Base-by-base conservation (phyloP, 331 rosid species). In the Rhamnella rubrinervis region DNA sequence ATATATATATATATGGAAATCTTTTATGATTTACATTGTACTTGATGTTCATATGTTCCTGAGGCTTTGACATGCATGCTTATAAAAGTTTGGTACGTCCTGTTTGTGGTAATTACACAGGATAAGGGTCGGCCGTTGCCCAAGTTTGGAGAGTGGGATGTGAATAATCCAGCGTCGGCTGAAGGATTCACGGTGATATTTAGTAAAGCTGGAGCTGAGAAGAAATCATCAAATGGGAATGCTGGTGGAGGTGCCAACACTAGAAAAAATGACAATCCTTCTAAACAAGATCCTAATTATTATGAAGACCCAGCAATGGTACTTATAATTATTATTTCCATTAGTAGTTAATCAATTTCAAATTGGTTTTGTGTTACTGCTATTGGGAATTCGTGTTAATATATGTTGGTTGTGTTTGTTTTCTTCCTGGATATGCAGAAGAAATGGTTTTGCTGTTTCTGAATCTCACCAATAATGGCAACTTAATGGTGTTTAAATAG, bases 71-170 rank as follows among this genome's bases (percentile, higher is more conserved):
- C 35, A 31, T 31, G 5, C 35, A 31, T 31, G 35, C 35, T 31
- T 31, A 31, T 31, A 31, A 2, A 31, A 31, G 35, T 31, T 31
- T 31, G 35, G 35, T 31, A 31, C 35, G 35, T 31, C 35, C 35
- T 3, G 35, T 4, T 31, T 31, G 35, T 6, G 35, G 35, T 31
- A 31, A 31, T 31, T 31, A 50, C 12, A 16, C 78, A 77, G 77
- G 87, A 82, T 6, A 70, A 46, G 64, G 88, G 81, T 56, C 78
- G 72, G 26, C 87, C 93, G 19, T 72, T 88, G 66, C 90, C 93
- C 17, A 88, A 85, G 53, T 85, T 88, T 63, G 93, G 93, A 8
- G 93, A 88, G 60, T 85, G 93, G 93, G 93, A 88, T 58, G 90
- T 83, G 63, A 88, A 85, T 61, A 79, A 87, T 57, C 92, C 92